Base-by-base conservation (phyloP, 1,284 basidiomycete species). In the Fomitiporia mediterranea region DNA sequence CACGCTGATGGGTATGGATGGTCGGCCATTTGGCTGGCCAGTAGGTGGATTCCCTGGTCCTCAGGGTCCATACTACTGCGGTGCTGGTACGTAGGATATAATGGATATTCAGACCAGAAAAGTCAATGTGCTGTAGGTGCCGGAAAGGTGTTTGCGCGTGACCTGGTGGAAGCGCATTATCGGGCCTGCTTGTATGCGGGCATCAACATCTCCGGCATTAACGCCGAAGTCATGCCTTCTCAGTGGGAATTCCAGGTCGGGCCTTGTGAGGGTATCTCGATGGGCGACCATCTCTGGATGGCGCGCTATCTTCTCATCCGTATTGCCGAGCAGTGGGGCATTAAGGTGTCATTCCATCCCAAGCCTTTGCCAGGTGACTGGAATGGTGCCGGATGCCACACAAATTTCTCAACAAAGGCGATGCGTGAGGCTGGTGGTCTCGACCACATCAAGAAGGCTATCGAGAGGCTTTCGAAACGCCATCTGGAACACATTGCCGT, bases 181-280 rank as follows among this genome's bases (percentile, higher is more conserved):
- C 91, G 93, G 60, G 87, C 89, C 56, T 99, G 96, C 75, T 83
- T 99, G 59, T 98, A 98, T 74, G 80, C 97, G 64, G 95, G 94
- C 66, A 82, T 99, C 76, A 95, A 94, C 79, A 98, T 98, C 78
- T 96, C 93, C 62, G 97, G 97, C 70, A 98, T 99, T 79, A 99
- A 99, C 74, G 97, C 97, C 63, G 97, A 99, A 78, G 97, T 99
- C 66, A 98, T 99, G 96, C 96, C 97, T 27, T 89, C 95, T 59
- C 97, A 99, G 76, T 98, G 95, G 95, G 96, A 99, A 78, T 99
- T 97, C 90, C 97, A 99, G 76, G 94, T 99, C 66, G 96, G 96
- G 60, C 96, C 96, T 39, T 98, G 96, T 70, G 88, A 91, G 72
- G 96, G 96, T 63, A 98, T 99, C 73, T 82, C 91, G 64, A 97